Conservation (phyloP, 345 rosid species). For the Boechera retrofracta region DNA sequence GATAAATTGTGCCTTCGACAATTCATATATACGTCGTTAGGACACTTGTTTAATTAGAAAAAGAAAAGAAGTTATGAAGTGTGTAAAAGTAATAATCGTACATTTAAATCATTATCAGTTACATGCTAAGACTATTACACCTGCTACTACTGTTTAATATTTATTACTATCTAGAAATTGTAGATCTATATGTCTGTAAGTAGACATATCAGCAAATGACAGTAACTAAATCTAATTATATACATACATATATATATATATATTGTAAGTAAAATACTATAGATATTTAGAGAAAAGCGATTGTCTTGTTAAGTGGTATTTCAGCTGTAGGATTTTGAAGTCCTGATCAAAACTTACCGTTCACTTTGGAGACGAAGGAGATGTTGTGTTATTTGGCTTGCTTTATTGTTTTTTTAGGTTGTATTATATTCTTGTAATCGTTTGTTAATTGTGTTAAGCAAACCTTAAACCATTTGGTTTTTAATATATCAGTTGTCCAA, state of each 20-base stretch:
- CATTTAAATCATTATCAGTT: constrained; percentile 30
- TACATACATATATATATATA: neutral
- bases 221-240: constrained; percentile 33
- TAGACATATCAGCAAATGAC: constrained; percentile 42
- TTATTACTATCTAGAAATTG: constrained; percentile 26
- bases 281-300: neutral
- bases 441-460: no score
- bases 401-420: no score
- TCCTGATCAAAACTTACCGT: no score
- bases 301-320: no score
- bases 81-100: constrained; percentile 16
- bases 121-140: constrained; percentile 41
- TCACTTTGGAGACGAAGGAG: no score
- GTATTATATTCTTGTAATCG: no score
- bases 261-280: neutral
- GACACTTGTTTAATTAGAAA: neutral
- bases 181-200: constrained; percentile 31
- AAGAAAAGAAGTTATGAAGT: neutral
- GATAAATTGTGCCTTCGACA: neutral
- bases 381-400: no score
- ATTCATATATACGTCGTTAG: neutral
- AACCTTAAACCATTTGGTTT: no score
- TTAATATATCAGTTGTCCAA: no score
- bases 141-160: constrained; percentile 36
- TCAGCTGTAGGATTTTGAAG: no score